These are phyloP conservation scores for Raphanus raphanistrum DNA, from an alignment of 345 rosid genomes.

Conservation along the genomic window DNA sequence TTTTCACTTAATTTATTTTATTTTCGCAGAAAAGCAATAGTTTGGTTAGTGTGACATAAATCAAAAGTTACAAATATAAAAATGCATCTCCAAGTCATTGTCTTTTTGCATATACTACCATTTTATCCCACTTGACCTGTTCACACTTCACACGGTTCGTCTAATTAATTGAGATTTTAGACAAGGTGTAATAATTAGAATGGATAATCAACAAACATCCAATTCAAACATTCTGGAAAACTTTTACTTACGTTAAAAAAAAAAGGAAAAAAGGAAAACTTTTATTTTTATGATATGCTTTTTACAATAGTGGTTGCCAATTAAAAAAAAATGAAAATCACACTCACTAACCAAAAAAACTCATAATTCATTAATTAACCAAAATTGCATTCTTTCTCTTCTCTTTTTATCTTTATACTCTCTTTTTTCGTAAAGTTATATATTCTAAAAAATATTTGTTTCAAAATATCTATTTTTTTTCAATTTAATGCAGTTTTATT, in stretches of 20 bases:
- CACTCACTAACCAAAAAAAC: too few relatives aligned
- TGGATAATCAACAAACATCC: not conserved
- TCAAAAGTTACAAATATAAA: not conserved
- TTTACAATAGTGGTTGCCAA: not conserved
- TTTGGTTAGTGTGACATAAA: conserved; percentile 20
- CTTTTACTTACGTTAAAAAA: not conserved
- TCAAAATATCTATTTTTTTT: too few relatives aligned
- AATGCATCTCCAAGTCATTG: conserved; percentile 7
- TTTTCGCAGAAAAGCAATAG: conserved; percentile 2
- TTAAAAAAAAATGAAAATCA: too few relatives aligned
- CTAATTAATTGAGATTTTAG: not conserved
- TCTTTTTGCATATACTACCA: not conserved
- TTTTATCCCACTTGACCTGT: not conserved
- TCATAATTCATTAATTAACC: too few relatives aligned
- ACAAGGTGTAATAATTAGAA: conserved; percentile 6
- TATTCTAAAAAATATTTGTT: too few relatives aligned
- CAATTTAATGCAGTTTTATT: too few relatives aligned
- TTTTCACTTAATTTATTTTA: not conserved
- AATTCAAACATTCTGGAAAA: not conserved
- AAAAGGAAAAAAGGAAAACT: not conserved
- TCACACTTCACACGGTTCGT: conserved; percentile 26
- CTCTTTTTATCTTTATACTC: too few relatives aligned
- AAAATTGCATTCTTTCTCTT: too few relatives aligned
- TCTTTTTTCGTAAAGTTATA: too few relatives aligned
- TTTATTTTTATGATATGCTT: not conserved